These are phyloP conservation scores for Pythium apleroticum DNA, from an alignment of 352 stramenopile species.

Conservation along the genomic window DNA sequence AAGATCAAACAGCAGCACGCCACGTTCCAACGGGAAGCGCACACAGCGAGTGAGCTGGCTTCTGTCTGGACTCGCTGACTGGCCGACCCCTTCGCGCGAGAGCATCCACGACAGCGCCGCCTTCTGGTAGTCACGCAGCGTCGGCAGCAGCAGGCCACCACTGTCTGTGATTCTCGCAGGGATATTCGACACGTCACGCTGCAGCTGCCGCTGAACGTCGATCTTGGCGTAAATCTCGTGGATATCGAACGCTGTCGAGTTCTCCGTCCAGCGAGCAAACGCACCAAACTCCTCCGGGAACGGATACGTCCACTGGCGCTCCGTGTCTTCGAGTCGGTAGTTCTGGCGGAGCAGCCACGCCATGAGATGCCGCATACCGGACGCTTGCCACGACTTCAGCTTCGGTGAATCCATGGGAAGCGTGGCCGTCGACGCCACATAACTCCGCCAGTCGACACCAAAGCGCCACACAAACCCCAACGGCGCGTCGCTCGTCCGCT, in stretches of 20 bases:
- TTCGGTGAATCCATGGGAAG: slow-evolving; percentile 4
- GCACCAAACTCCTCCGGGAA: background rate
- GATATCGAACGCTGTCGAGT: slow-evolving; percentile 35
- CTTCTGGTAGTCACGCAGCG: slow-evolving; percentile 96
- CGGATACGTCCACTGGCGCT: slow-evolving; percentile 34
- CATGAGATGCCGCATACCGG: slow-evolving; percentile 51
- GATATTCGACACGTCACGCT: slow-evolving; percentile 30
- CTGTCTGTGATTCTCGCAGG: slow-evolving; percentile 21
- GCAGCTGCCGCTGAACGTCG: slow-evolving; percentile 36
- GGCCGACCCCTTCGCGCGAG: slow-evolving; percentile 73
- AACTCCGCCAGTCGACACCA: slow-evolving; percentile 39
- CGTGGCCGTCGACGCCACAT: slow-evolving; percentile 22
- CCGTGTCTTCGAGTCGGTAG: background rate
- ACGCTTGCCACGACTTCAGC: slow-evolving; percentile 15
- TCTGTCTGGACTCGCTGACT: background rate
- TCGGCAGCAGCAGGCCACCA: slow-evolving; percentile 58
- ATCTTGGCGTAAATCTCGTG: slow-evolving; percentile 64
- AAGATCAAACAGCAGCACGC: slow-evolving; percentile 19
- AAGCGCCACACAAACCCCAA: slow-evolving; percentile 32
- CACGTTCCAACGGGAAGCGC: background rate
- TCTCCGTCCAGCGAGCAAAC: background rate
- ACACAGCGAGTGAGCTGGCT: slow-evolving; percentile 8
- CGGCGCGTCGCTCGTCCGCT: slow-evolving; percentile 4
- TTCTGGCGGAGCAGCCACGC: slow-evolving; percentile 48
- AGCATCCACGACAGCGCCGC: slow-evolving; percentile 95